These are phyloP conservation scores for Crithidia sp. DNA, from an alignment of 208 protist genomes.

Conservation along the genomic window DNA sequence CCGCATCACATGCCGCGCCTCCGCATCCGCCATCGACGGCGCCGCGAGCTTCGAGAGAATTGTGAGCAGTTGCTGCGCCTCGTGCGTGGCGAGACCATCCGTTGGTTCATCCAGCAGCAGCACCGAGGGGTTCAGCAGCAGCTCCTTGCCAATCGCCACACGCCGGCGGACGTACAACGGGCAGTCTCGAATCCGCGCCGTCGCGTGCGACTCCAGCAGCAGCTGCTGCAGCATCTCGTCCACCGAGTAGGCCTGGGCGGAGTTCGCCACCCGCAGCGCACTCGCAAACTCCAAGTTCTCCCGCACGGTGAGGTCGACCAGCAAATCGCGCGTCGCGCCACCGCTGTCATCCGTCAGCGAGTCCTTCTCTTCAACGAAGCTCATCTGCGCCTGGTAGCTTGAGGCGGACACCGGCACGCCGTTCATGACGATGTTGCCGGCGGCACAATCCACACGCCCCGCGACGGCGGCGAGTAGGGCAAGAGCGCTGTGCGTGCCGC, in stretches of 20 bases:
- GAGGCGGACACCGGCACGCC: constrained; percentile 59
- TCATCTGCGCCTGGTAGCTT: constrained; percentile 41
- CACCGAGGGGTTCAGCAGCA: constrained; percentile 62
- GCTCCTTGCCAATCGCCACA: constrained; percentile 56
- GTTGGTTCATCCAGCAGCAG: constrained; percentile 59
- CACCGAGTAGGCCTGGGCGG: constrained; percentile 40
- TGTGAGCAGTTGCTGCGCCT: constrained; percentile 60
- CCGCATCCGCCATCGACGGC: constrained; percentile 34
- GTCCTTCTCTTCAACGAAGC: constrained; percentile 28
- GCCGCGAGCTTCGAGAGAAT: constrained; percentile 51
- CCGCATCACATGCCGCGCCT: constrained; percentile 25
- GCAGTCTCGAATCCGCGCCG: constrained; percentile 43
- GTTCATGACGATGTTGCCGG: constrained; percentile 56
- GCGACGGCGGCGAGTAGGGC: constrained; percentile 49
- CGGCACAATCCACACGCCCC: constrained; percentile 38
- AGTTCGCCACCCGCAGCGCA: constrained; percentile 48
- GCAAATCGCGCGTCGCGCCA: constrained; percentile 19
- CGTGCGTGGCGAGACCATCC: constrained; percentile 61
- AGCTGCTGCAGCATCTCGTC: constrained; percentile 53
- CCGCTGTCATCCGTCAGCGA: constrained; percentile 8
- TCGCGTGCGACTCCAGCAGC: constrained; percentile 31
- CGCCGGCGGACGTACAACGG: constrained; percentile 54
- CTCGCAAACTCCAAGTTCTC: constrained; percentile 65
- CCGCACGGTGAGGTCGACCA: constrained; percentile 54
- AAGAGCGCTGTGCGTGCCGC: constrained; percentile 47